Evolutionary conservation across 805 yeast genomes (phyloP), one percentile per base, ranked within the genome.

Genomic region (Sugiyamaella boreocaroliniensis): DNA sequence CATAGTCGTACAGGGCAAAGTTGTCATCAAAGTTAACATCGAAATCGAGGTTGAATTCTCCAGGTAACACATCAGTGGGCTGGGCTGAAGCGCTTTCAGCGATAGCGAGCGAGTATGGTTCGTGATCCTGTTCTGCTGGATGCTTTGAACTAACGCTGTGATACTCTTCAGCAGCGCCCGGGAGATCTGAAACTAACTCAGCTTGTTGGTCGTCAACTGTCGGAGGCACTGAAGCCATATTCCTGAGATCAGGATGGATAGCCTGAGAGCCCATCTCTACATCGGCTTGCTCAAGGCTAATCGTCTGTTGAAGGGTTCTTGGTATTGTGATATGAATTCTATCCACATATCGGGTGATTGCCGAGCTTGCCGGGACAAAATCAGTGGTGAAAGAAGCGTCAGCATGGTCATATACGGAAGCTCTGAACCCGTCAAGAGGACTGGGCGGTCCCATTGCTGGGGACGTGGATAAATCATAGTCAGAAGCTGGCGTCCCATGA

Each of bases 1-100:
- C 48, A 14, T 45, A 45, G 32, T 45, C 48, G 26, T 45, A 45
- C 11, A 34, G 48, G 22, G 26, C n/a, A 40, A 45, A 45, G n/a
- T n/a, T 9, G 18, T 34, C 16, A 11, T 45, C 48, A 16, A 45
- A 15, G 19, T 40, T n/a, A n/a, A 22, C 48, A 5, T 45, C 48
- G n/a, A 26, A 45, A 5, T 37, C 16, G 19, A 45, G 41, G n/a
- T 29, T 29, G 40, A 45, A 45, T 16, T 29, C 26, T n/a, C 15
- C 48, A 8, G 37, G 29, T 29, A 46, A 9, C 34, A 44, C 12
- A 18, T 15, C 40, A 7, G 43, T 18, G 10, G 50, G 50, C 29
- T 40, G 34, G 15, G 41, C 50, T 7, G 50, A 40, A 16, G 41
- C 20, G 15, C 41, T 12, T 14, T 11, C 37, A 32, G 3, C n/a